phyloP scores from a whole-genome alignment of 768 basidiomycete species.

The Pulveroboletus sp. region DNA sequence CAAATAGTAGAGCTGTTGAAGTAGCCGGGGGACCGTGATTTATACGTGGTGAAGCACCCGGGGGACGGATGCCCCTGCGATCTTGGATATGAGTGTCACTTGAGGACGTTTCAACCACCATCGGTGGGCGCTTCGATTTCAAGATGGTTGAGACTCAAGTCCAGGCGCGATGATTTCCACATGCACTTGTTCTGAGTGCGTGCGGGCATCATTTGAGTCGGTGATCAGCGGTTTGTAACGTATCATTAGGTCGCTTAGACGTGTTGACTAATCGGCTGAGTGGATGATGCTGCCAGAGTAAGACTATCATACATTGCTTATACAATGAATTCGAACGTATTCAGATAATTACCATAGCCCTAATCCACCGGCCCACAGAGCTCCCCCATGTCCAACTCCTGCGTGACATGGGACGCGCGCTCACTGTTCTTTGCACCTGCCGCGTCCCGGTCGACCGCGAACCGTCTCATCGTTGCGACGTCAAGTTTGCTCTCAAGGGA shows the following conservation, averaged over 20 bases:
- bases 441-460: conserved; percentile 52
- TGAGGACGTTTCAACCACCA: too few relatives aligned
- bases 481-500: conserved; percentile 62
- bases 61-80: too few relatives aligned
- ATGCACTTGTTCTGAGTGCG: too few relatives aligned
- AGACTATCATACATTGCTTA: neutral
- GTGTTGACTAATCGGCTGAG: neutral
- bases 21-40: too few relatives aligned
- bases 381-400: conserved; percentile 42
- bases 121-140: too few relatives aligned
- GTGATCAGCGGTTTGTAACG: neutral
- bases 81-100: too few relatives aligned
- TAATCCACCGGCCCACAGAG: conserved; percentile 47
- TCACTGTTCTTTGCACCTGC: conserved; percentile 17
- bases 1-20: too few relatives aligned
- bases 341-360: neutral
- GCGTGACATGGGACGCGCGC: conserved; percentile 12
- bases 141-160: too few relatives aligned
- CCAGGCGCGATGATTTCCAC: too few relatives aligned
- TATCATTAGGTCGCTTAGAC: neutral
- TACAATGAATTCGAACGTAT: neutral
- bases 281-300: neutral
- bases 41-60: too few relatives aligned
- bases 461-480: conserved; percentile 48
- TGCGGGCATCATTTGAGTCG: neutral